phyloP scores from a whole-genome alignment of 768 basidiomycete species.

The Imleria badia region DNA sequence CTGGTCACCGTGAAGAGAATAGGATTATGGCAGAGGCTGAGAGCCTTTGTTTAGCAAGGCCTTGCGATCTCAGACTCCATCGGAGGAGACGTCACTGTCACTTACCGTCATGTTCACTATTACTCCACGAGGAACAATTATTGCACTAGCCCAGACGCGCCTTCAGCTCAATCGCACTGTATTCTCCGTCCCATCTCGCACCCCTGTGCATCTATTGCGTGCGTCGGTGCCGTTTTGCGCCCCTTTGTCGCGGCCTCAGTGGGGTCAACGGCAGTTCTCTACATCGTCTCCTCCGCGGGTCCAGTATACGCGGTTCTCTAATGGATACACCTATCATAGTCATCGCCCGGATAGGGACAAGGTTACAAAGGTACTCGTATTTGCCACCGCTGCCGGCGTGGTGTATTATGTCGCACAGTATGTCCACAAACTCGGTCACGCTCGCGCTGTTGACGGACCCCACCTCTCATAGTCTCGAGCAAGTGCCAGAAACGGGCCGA shows the following conservation, averaged over 20 bases:
- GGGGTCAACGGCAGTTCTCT: conserved; percentile 19
- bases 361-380: conserved; percentile 13
- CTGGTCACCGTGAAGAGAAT: not conserved
- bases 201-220: not conserved
- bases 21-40: too few species aligned
- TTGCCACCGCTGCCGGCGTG: conserved; percentile 19
- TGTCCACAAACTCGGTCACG: not conserved
- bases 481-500: conserved; percentile 82
- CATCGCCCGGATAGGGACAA: conserved; percentile 9
- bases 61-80: conserved; percentile 7
- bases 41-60: conserved; percentile 13
- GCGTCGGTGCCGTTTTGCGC: not conserved
- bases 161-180: not conserved
- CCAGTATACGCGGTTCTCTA: conserved; percentile 31
- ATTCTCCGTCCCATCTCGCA: not conserved
- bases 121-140: not conserved
- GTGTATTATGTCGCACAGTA: conserved; percentile 33
- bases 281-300: conserved; percentile 15
- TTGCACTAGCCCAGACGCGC: conserved; percentile 3
- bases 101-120: conserved; percentile 10
- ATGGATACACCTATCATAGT: conserved; percentile 2
- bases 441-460: not conserved
- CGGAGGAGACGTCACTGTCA: not conserved
- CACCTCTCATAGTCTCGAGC: conserved; percentile 59
- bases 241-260: not conserved